These are phyloP conservation scores for Candida albicans DNA, from an alignment of 1,139 yeast genomes.

Conservation along the genomic window DNA sequence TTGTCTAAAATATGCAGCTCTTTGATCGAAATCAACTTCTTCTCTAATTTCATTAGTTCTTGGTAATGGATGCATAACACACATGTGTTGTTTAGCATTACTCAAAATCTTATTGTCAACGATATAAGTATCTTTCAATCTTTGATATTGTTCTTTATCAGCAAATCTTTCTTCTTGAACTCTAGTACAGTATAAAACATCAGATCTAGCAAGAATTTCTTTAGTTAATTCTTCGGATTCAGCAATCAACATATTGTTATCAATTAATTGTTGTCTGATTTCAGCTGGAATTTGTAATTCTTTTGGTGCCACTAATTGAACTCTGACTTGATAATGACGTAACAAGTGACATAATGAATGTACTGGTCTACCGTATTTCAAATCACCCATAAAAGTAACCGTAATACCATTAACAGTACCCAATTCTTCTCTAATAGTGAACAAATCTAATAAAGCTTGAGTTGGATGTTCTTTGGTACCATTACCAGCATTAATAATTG, in stretches of 20 bases:
- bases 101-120: constrained; percentile 90
- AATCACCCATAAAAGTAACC: constrained; percentile 98
- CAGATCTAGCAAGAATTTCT: constrained; percentile 84
- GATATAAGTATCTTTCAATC: constrained; percentile 87
- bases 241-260: constrained; percentile 64
- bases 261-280: constrained; percentile 62
- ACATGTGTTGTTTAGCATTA: constrained; percentile 97
- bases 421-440: constrained; percentile 97
- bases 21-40: constrained; percentile 98
- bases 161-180: constrained; percentile 96
- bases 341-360: constrained; percentile 92
- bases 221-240: constrained; percentile 80
- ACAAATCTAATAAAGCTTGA: constrained; percentile 94
- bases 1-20: constrained; percentile 99
- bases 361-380: constrained; percentile 97
- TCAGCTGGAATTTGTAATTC: constrained; percentile 82
- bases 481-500: constrained; percentile 96
- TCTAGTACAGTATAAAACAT: constrained; percentile 96
- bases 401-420: constrained; percentile 98
- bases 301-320: constrained; percentile 88
- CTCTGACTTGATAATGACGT: constrained; percentile 88
- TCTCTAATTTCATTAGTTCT: constrained; percentile 94
- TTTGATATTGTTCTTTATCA: constrained; percentile 72
- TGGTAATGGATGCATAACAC: constrained; percentile 98
- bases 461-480: constrained; percentile 98